Base-by-base conservation (phyloP, 192 early-diverging fungal genomes). In the Gigaspora rosea region DNA sequence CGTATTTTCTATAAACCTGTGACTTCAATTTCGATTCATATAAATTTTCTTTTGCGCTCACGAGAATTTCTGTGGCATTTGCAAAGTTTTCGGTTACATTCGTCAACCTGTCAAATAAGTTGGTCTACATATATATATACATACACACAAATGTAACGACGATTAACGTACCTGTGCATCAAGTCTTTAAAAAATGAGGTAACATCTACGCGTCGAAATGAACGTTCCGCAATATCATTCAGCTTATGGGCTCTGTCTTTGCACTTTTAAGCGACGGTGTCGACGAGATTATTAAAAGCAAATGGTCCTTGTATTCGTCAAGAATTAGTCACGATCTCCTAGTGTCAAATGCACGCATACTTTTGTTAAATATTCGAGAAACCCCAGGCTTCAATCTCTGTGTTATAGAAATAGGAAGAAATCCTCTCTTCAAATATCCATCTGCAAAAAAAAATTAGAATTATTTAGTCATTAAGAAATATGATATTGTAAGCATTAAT, bases 141-240 rank as follows among this genome's bases (percentile, higher is more conserved):
- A 62, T 62, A 77, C 64, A 69, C 16, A 77, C 58, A 61, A 62
- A 62, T 62, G 22, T 27, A 20, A 62, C 9, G 2, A 32, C 8
- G 27, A 62, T 69, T 54, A 70, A 71, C 67, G 33, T 78, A 71
- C 66, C 33, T 57, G 54, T 57, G 64, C 27, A 78, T 78, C 76
- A 32, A 78, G 58, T 71, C 48, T 78, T 78, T 48, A 78, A 78
- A 78, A 78, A 78, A 78, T 47, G 46, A 71, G 69, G 54, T 61
- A 78, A 67, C 76, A 59, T 78, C 76, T 78, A 47, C 8, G 20
- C 67, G 51, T 71, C 70, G 66, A 78, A 78, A 78, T 78, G 76
- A 59, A 41, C 57, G 56, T 71, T 67, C 66, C 32, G 67, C 67
- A 57, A 12, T 0, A 41, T 78, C 22, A 59, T 47, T 33, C 66